Percentiles rank a stretch among this genome's conserved stretches.
Conservation (phyloP, 257 asterid species). For the Solanum peruvianum region DNA sequence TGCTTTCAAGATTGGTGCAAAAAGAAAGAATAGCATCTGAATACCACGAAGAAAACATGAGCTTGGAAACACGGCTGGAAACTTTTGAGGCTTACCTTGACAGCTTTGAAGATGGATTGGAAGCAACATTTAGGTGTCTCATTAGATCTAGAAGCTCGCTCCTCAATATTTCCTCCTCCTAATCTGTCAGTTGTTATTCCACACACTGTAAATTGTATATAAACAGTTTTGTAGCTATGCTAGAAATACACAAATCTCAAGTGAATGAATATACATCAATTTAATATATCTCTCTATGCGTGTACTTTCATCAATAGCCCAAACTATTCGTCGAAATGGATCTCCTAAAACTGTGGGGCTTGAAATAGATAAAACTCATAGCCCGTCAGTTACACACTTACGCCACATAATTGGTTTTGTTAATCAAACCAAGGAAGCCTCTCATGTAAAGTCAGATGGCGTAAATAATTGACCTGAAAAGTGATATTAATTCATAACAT, state of each 20-base stretch:
- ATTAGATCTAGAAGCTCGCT: neutral
- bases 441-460: neutral
- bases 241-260: neutral
- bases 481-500: neutral
- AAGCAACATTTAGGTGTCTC: neutral
- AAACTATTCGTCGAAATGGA: neutral
- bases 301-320: neutral
- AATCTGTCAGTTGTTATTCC: neutral
- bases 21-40: slow-evolving; percentile 12
- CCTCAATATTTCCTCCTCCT: neutral
- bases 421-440: neutral
- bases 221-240: neutral
- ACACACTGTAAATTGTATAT: neutral
- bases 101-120: neutral
- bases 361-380: neutral
- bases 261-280: neutral
- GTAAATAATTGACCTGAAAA: neutral
- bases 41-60: neutral
- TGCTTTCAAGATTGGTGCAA: slow-evolving; percentile 16
- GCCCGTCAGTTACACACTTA: neutral
- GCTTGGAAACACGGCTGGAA: slow-evolving; percentile 1
- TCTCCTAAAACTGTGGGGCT: neutral
- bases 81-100: neutral
- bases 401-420: neutral
- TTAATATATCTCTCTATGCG: neutral